phyloP scores from a whole-genome alignment of 768 basidiomycete genomes.

The Mycena venus region DNA sequence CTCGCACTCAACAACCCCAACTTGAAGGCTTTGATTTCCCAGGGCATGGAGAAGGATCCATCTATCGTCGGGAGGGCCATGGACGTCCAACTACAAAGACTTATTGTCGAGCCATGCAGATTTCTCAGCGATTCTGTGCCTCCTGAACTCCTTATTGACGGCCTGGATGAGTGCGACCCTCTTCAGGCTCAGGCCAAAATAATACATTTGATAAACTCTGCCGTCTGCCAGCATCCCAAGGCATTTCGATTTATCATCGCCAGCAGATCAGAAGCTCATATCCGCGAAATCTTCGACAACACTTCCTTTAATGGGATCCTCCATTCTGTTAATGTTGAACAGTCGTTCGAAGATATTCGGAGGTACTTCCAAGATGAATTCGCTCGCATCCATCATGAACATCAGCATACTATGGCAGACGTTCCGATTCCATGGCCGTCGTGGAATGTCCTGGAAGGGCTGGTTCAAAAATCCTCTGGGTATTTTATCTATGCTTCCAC shows the following conservation, averaged over 20 bases:
- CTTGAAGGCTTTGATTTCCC: neutral
- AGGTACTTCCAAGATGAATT: neutral
- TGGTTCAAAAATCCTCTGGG: neutral
- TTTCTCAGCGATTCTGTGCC: neutral
- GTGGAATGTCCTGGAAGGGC: neutral
- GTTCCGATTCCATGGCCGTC: neutral
- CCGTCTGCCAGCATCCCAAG: neutral
- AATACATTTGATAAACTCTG: neutral
- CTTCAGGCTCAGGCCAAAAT: neutral
- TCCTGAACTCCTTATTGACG: neutral
- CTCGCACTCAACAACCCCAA: neutral
- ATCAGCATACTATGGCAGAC: neutral
- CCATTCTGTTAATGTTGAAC: neutral
- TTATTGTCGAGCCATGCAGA: neutral
- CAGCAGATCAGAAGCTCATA: neutral
- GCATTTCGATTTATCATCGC: neutral
- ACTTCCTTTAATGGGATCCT: neutral
- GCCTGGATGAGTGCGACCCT: neutral
- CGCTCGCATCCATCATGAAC: neutral
- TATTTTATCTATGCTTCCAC: neutral
- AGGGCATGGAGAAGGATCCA: neutral
- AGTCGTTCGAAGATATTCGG: neutral
- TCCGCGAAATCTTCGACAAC: neutral
- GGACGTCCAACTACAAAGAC: neutral
- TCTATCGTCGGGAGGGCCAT: neutral